Conservation (phyloP, 2,329 filamentous ascomycete genomes). For the Colletotrichum nymphaeae region DNA sequence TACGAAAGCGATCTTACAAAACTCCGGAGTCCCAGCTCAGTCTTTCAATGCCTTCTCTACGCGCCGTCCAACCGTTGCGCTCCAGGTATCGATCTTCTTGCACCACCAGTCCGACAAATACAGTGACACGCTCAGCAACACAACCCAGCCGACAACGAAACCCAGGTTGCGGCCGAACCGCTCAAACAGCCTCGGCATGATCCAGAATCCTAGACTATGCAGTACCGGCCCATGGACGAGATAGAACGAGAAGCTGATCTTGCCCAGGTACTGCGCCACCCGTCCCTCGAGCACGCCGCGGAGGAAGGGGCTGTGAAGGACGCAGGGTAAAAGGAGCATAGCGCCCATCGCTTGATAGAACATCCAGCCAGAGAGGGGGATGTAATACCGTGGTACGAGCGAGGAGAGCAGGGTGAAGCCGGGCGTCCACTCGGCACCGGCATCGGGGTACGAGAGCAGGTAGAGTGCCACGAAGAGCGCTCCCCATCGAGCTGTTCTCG, state of each 20-base stretch:
- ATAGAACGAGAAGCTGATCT: conserved; percentile 55
- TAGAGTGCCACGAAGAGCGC: conserved; percentile 47
- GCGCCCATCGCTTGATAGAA: conserved; percentile 53
- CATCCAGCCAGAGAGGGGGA: conserved; percentile 50
- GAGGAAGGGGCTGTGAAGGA: conserved; percentile 47
- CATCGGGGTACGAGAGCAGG: conserved; percentile 53
- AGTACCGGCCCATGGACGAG: conserved; percentile 49
- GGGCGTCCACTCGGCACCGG: conserved; percentile 51
- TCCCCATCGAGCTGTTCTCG: conserved; percentile 41
- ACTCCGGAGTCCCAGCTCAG: neutral
- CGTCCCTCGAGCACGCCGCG: conserved; percentile 44
- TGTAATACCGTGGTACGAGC: conserved; percentile 50
- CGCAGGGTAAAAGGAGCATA: conserved; percentile 48
- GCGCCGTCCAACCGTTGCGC: conserved; percentile 48
- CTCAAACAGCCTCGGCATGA: conserved; percentile 54
- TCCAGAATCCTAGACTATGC: conserved; percentile 43
- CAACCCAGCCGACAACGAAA: conserved; percentile 46
- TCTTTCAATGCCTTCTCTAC: conserved; percentile 46
- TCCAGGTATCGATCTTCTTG: conserved; percentile 50
- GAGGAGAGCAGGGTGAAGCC: conserved; percentile 48
- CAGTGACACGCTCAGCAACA: conserved; percentile 45
- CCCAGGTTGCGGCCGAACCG: conserved; percentile 44
- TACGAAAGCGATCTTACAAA: too few relatives aligned
- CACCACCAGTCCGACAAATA: conserved; percentile 51
- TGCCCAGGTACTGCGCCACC: conserved; percentile 50